These are phyloP conservation scores for Secale cereale DNA, from an alignment of 176 grass and related monocot genomes.

Conservation along the genomic window DNA sequence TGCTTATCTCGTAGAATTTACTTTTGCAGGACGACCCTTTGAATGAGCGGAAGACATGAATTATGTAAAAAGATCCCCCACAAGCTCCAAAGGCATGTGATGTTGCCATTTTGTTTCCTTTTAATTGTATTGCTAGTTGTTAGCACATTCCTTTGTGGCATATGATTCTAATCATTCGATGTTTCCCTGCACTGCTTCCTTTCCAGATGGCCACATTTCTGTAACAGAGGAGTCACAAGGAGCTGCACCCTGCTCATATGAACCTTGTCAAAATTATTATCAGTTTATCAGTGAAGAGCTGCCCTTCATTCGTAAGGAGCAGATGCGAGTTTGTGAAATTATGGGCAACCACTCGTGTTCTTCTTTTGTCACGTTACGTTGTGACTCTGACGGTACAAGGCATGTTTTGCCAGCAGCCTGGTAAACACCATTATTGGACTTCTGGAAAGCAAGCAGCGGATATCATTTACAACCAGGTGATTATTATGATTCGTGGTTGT, in stretches of 20 bases:
- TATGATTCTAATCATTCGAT: conserved; percentile 12
- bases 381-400: conserved; percentile 37
- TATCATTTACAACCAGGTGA: conserved; percentile 82
- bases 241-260: conserved; percentile 65
- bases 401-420: conserved; percentile 76
- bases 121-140: neutral
- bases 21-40: conserved; percentile 58
- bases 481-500: neutral
- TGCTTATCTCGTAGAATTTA: neutral
- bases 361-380: neutral
- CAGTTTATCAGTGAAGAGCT: conserved; percentile 60
- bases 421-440: conserved; percentile 74
- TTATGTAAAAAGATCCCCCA: conserved; percentile 76
- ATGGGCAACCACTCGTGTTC: neutral
- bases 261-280: conserved; percentile 64
- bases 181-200: conserved; percentile 11
- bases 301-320: conserved; percentile 75
- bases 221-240: conserved; percentile 74
- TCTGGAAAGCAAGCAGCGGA: conserved; percentile 69
- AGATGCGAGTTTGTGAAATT: conserved; percentile 60
- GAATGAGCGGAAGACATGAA: conserved; percentile 86
- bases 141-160: neutral
- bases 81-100: conserved; percentile 71
- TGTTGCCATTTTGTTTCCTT: conserved; percentile 28
- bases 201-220: conserved; percentile 78